Base-by-base conservation (phyloP, 257 asterid genomes). In the Henckelia pumila region DNA sequence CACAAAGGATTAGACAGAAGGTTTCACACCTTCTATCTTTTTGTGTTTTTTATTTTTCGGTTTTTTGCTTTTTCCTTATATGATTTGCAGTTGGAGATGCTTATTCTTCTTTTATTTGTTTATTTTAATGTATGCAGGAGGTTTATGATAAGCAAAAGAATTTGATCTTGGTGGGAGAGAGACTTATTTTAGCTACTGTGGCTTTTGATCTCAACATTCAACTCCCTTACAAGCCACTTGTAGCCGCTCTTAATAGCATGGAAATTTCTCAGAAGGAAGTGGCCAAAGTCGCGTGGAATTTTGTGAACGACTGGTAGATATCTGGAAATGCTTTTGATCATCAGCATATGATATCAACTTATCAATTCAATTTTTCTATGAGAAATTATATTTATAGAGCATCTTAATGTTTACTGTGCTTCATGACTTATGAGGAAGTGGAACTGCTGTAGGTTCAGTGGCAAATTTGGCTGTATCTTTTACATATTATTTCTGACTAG, bases 121-220 rank as follows among this genome's bases (percentile, higher is more conserved):
- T 26, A 3, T 49, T 77, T 78, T 57, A 26, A 37, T 30, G 35
- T 67, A n/a, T 66, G 56, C 63, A 84, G 87, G 88, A 86, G 67
- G 57, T 78, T 24, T 86, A 74, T 71, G 82, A 79, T 68, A 73
- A 75, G 72, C 86, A 86, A 76, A 86, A 83, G 66, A 78, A 78
- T 25, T 66, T 74, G 60, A 68, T 79, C 50, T 68, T 83, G 66
- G 49, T 70, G 26, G 88, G 82, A 49, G 93, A 86, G 75, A 76
- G 81, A 68, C 81, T 86, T 73, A 26, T 80, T 66, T 74, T 86
- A 78, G 84, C 69, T 69, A 83, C 83, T 4, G 71, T 83, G 65
- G 85, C 86, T 32, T 86, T 83, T 78, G 93, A 83, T 78, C 86
- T 83, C 71, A 86, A 76, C 52, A 72, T 83, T 28, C 85, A 86